Base-by-base conservation (phyloP, 192 early-diverging fungal genomes). In the Entomortierella chlamydospora region DNA sequence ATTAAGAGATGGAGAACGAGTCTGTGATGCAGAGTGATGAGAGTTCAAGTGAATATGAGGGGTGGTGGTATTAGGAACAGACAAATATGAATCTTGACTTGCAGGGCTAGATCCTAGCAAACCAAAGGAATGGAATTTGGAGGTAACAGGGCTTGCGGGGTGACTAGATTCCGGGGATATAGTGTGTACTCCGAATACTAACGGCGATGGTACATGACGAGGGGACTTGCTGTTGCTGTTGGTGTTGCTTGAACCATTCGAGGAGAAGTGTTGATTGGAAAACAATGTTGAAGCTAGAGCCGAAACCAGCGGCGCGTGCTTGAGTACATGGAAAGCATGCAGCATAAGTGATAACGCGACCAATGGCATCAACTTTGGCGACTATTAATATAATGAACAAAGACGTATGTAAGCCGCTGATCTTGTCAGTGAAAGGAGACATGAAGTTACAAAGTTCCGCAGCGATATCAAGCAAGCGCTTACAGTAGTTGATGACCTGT, bases 321-420 rank as follows among this genome's bases (percentile, higher is more conserved):
- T 78, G 11, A 83, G 72, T 13, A 83, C 78, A 51, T 83, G 76
- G 41, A 83, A 67, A 8, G 78, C 82, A n/a, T 83, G 82, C 18
- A 78, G 56, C 64, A 83, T 58, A 15, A 83, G 58, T 3, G 82
- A 78, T 1, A 83, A 33, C 0, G 82, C 82, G 0, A 83, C 72
- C 5, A 74, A 33, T 23, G 82, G 73, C 47, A 42, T 61, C 17
- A 80, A 56, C 25, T 68, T 68, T 17, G 51, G 31, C 12, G 47
- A 29, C 82, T 83, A 74, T 34, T n/a, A 31, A 49, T 31, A 49
- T 33, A 50, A 26, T 42, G 31, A 45, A 60, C 25, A 64, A 64
- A 57, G 54, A 47, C 22, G 39, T 7, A 10, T 37, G 10, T 37
- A 37, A 37, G 34, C 34, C 10, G 4, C 34, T 10, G 34, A 37